A percentile compares a stretch with the other conserved stretches of the same genome.
Evolutionary conservation across 139 green algal genomes (phyloP).

Genomic region (Eudorina sp.): DNA sequence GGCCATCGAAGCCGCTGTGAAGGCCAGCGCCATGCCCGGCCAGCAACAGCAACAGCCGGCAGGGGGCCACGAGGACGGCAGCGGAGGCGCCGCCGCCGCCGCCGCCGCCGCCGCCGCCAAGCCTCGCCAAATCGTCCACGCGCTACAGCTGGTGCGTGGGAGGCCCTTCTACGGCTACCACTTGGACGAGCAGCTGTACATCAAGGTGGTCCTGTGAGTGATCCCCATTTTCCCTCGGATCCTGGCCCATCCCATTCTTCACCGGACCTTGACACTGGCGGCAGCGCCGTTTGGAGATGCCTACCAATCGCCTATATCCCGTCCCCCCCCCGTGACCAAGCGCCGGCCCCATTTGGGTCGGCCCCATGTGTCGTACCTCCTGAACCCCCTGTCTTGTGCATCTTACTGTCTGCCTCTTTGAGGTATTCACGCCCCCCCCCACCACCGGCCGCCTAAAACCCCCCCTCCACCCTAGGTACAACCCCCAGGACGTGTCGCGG

Average conservation of each 20-base stretch:
- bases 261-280: too few relatives aligned
- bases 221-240: too few relatives aligned
- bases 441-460: not conserved
- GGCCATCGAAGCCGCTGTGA: slow-evolving; percentile 57
- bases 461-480: slow-evolving; percentile 71
- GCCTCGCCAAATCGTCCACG: slow-evolving; percentile 75
- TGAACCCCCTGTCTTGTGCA: too few relatives aligned
- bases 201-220: slow-evolving; percentile 91
- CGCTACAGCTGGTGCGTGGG: slow-evolving; percentile 82
- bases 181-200: slow-evolving; percentile 82
- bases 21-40: slow-evolving; percentile 12
- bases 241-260: too few relatives aligned
- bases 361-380: too few relatives aligned
- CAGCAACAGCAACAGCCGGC: slow-evolving; percentile 23
- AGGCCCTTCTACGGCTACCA: slow-evolving; percentile 93
- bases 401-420: too few relatives aligned
- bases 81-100: not conserved
- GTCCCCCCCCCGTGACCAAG: too few relatives aligned
- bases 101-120: slow-evolving; percentile 43
- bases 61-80: not conserved
- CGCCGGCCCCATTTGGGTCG: too few relatives aligned
- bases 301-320: too few relatives aligned
- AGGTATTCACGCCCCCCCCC: too few relatives aligned
- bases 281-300: too few relatives aligned
- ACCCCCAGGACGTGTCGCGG: slow-evolving; percentile 77